Base-by-base conservation (phyloP, 352 stramenopile genomes). In the Phytophthora chlamydospora region DNA sequence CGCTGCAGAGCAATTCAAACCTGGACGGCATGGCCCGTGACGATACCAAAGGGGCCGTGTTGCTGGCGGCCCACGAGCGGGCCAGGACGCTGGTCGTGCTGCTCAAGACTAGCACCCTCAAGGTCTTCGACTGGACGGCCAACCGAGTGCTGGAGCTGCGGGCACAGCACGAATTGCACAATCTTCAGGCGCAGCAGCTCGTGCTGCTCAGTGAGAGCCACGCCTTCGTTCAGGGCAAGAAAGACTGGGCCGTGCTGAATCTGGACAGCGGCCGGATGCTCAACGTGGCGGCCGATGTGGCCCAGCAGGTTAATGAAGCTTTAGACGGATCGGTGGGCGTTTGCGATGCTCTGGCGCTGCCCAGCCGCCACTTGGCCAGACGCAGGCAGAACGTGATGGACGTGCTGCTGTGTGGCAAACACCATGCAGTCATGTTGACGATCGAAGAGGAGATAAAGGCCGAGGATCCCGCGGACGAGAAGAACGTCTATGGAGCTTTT, bases 61-160 rank as follows among this genome's bases (percentile, higher is more conserved):
- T 88, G 14, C 78, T 92, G 8, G 71, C 80, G 0, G 78, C 62
- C 14, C 73, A 90, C 36, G 83, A 95, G 52, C 41, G 61, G n/a
- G 66, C 71, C 9, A 82, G 83, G 27, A 75, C 80, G 12, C 45
- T 93, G 4, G 74, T 62, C 50, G 69, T 73, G 14, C 38, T 91
- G 21, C 73, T 83, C 13, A 92, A 95, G 72, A 76, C 73, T 45
- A 75, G 83, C 36, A 69, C 51, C n/a, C 55, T 95, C 11, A 80
- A 80, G 40, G 75, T 92, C 29, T 91, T 80, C 53, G 83, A 95
- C 71, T 93, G 85, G 83, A 93, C 75, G 1, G 70, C 73, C 24
- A 84, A 79, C 45, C 56, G 71, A 16, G 48, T 69, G 24, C 67
- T 93, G 24, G 72, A 87, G 38, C 41, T 80, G 8, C 82, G 85